Evolutionary conservation across 805 yeast species (phyloP).

Genomic region (Candida loeiensis): DNA sequence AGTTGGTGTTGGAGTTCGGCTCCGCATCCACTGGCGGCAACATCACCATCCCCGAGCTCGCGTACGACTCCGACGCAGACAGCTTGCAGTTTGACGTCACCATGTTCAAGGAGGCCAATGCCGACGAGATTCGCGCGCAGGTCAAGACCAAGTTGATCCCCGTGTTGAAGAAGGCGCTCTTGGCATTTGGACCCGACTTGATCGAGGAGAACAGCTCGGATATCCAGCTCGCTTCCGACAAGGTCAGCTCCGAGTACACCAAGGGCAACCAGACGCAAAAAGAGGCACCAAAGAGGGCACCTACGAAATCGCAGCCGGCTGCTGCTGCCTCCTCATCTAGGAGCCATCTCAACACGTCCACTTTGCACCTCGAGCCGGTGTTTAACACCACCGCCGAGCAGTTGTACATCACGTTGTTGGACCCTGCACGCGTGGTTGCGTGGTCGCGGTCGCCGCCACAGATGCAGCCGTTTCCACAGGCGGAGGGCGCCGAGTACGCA

Average conservation of each 20-base stretch:
- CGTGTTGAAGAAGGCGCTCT: constrained; percentile 55
- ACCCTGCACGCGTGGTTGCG: constrained; percentile 75
- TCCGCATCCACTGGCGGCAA: constrained; percentile 64
- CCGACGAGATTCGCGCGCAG: constrained; percentile 51
- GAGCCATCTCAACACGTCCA: constrained; percentile 58
- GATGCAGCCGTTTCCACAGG: constrained; percentile 46
- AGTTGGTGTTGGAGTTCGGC: constrained; percentile 54
- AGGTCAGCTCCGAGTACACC: constrained; percentile 38
- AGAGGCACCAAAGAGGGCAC: constrained; percentile 5
- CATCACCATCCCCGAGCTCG: constrained; percentile 84
- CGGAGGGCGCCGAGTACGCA: constrained; percentile 59
- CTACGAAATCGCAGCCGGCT: constrained; percentile 10
- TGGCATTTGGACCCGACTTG: constrained; percentile 72
- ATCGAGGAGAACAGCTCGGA: constrained; percentile 75
- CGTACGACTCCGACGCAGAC: constrained; percentile 83
- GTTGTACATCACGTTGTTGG: constrained; percentile 71
- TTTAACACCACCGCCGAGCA: constrained; percentile 90
- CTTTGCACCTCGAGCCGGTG: constrained; percentile 68
- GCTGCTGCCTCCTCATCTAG: background rate
- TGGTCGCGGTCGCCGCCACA: constrained; percentile 80
- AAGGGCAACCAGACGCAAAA: constrained; percentile 50
- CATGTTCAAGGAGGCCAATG: constrained; percentile 45
- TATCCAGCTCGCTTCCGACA: constrained; percentile 67
- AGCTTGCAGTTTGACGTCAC: constrained; percentile 83
- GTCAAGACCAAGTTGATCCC: constrained; percentile 60